Conservation (phyloP, 2,329 filamentous ascomycete species). For the Sclerotinia trifoliorum region DNA sequence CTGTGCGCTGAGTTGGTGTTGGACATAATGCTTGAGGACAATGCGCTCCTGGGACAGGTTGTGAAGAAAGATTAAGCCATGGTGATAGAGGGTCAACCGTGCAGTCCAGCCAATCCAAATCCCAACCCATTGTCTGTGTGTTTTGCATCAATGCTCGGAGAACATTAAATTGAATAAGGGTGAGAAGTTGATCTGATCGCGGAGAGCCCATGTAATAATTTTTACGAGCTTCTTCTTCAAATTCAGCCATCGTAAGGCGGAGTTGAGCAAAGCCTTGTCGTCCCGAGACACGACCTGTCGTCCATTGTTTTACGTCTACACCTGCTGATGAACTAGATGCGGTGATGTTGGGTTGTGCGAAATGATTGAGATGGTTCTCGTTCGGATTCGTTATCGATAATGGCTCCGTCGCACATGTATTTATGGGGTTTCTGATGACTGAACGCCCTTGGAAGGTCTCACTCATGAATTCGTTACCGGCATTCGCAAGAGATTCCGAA, state of each 20-base stretch:
- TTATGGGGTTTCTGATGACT: not conserved
- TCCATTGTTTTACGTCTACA: conserved; percentile 1
- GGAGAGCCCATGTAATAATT: conserved; percentile 4
- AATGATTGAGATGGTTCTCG: not conserved
- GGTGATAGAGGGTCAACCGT: conserved; percentile 37
- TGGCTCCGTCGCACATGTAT: not conserved
- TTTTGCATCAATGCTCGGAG: conserved; percentile 44
- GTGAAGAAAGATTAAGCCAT: conserved; percentile 38
- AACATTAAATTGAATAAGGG: conserved; percentile 39
- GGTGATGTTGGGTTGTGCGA: not conserved
- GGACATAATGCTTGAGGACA: conserved; percentile 42
- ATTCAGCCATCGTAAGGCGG: not conserved
- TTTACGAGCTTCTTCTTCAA: not conserved
- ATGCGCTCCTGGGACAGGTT: conserved; percentile 38
- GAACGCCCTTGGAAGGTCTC: not conserved
- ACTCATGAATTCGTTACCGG: not conserved
- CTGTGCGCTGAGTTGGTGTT: conserved; percentile 44
- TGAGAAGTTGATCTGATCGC: conserved; percentile 11
- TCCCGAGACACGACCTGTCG: not conserved
- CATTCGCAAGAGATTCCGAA: not conserved
- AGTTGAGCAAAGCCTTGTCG: not conserved
- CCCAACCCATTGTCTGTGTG: conserved; percentile 29
- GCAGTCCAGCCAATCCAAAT: conserved; percentile 28
- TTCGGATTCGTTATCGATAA: conserved; percentile 1
- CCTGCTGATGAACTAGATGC: not conserved